Percentiles rank a stretch among this genome's conserved stretches.
These are phyloP conservation scores for Penicillium sclerotigenum DNA, from an alignment of 2,329 filamentous ascomycete species.

Conservation along the genomic window DNA sequence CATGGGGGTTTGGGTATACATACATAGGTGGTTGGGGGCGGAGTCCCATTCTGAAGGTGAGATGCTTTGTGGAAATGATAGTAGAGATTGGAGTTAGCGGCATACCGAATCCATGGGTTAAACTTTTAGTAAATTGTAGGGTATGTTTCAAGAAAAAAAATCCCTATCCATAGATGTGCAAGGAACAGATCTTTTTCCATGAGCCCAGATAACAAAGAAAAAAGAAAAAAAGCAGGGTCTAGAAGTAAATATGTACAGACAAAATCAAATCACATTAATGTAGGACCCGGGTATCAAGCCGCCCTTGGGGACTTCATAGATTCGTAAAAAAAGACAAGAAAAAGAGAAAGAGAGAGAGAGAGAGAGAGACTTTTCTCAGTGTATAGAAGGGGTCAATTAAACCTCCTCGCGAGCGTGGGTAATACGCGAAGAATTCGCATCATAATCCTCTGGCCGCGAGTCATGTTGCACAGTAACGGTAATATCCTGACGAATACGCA, in stretches of 20 bases:
- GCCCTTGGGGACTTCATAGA: conserved; percentile 12
- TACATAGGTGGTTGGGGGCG: not conserved
- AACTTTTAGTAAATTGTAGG: not conserved
- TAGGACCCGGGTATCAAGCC: conserved; percentile 17
- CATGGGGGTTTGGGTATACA: not conserved
- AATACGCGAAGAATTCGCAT: conserved; percentile 10
- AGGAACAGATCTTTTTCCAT: not conserved
- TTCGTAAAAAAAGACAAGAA: conserved; percentile 11
- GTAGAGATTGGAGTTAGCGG: not conserved
- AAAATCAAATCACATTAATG: not conserved
- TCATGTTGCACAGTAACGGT: conserved; percentile 33
- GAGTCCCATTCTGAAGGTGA: not conserved
- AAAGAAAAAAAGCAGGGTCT: not conserved
- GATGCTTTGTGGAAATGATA: not conserved
- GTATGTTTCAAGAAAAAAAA: not conserved
- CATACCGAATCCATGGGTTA: not conserved
- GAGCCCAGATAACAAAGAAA: not conserved
- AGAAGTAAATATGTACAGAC: conserved; percentile 15
- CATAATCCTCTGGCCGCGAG: conserved; percentile 13
- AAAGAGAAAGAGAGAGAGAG: not conserved
- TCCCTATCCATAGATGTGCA: not conserved
- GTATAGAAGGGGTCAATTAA: not conserved
- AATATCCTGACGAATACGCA: conserved; percentile 41
- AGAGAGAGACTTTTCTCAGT: not conserved
- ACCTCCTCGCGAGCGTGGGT: conserved; percentile 15